Conservation (phyloP, 805 yeast genomes). For the Barnettozyma populi region DNA sequence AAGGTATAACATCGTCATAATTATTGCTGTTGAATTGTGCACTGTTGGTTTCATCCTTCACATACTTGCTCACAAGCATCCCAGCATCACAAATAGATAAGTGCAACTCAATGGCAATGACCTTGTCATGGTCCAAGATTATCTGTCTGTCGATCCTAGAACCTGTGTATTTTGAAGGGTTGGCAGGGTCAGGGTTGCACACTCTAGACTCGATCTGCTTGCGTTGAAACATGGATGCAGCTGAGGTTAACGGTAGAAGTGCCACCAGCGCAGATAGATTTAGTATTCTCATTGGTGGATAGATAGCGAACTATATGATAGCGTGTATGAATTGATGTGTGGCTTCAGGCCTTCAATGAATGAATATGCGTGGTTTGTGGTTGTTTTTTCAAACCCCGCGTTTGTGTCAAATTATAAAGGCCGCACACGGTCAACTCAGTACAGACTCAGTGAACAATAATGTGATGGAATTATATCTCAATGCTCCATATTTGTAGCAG, state of each 20-base stretch:
- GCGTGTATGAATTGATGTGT: background rate
- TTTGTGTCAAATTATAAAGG: background rate
- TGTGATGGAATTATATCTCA: too few species aligned
- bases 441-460: too few species aligned
- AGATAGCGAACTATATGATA: background rate
- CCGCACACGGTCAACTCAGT: too few species aligned
- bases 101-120: slow-evolving; percentile 8
- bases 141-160: slow-evolving; percentile 15
- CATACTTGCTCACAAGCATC: slow-evolving; percentile 1
- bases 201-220: slow-evolving; percentile 5
- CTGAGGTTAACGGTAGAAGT: background rate
- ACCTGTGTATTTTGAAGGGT: slow-evolving; percentile 10
- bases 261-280: background rate
- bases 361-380: background rate
- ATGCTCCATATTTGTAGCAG: background rate
- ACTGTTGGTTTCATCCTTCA: slow-evolving; percentile 5
- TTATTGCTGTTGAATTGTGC: background rate
- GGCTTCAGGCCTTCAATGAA: background rate
- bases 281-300: background rate
- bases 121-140: background rate
- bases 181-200: slow-evolving; percentile 10
- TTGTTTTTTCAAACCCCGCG: background rate
- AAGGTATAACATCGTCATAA: slow-evolving; percentile 9
- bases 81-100: slow-evolving; percentile 14
- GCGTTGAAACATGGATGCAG: background rate